Evolutionary conservation across 2,329 filamentous ascomycete genomes (phyloP).

Genomic region (Massarina eburnea): DNA sequence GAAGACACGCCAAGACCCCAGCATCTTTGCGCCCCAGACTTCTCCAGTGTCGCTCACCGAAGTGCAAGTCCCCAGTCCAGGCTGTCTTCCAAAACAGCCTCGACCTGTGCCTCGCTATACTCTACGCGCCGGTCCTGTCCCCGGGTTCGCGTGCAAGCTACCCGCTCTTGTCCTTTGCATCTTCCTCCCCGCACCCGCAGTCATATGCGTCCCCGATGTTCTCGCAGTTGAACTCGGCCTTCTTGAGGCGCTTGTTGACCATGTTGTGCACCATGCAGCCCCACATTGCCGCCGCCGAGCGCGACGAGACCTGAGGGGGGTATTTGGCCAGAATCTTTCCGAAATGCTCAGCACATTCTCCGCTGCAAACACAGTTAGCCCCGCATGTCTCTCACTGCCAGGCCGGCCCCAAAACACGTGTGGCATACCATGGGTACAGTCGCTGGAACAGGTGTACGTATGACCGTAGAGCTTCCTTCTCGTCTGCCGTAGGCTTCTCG

Average conservation of each 20-base stretch:
- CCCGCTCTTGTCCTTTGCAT: slow-evolving; percentile 31
- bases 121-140: slow-evolving; percentile 1
- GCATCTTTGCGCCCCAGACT: not conserved
- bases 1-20: not conserved
- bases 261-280: slow-evolving; percentile 68
- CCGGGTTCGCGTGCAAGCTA: slow-evolving; percentile 11
- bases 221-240: slow-evolving; percentile 64
- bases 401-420: slow-evolving; percentile 12
- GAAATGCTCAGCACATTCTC: slow-evolving; percentile 68
- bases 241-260: slow-evolving; percentile 63
- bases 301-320: slow-evolving; percentile 64
- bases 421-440: slow-evolving; percentile 62
- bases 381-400: slow-evolving; percentile 19
- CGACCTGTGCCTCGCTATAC: slow-evolving; percentile 12
- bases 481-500: slow-evolving; percentile 62
- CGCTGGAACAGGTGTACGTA: slow-evolving; percentile 67
- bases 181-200: slow-evolving; percentile 64
- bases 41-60: slow-evolving; percentile 2
- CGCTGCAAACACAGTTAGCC: slow-evolving; percentile 46
- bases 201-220: slow-evolving; percentile 69
- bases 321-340: slow-evolving; percentile 62
- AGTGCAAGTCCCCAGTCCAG: no score
- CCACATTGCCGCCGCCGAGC: slow-evolving; percentile 65
- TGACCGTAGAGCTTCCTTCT: slow-evolving; percentile 60
- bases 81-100: slow-evolving; percentile 1